Conservation (phyloP, 2,329 filamentous ascomycete genomes). For the Dactylellina drechsleri region DNA sequence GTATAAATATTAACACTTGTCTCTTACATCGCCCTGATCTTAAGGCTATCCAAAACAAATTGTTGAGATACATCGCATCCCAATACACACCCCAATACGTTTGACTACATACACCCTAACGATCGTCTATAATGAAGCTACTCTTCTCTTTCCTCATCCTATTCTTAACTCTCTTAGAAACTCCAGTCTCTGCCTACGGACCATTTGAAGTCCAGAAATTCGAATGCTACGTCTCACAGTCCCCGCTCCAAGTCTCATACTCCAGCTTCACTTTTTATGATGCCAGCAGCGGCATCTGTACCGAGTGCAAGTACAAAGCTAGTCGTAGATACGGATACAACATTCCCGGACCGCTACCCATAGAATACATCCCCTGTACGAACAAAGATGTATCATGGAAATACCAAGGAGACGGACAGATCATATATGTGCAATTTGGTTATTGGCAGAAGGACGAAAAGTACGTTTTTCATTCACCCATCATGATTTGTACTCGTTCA, state of each 20-base stretch:
- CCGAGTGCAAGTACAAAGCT: conserved; percentile 39
- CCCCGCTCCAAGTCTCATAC: conserved; percentile 31
- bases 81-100: too few relatives aligned
- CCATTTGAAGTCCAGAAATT: conserved; percentile 40
- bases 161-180: conserved; percentile 8
- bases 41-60: too few relatives aligned
- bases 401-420: conserved; percentile 25
- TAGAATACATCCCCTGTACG: conserved; percentile 17
- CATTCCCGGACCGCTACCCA: conserved; percentile 16
- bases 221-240: conserved; percentile 47
- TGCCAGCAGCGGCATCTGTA: conserved; percentile 16
- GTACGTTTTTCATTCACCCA: conserved; percentile 3
- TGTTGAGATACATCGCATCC: too few relatives aligned
- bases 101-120: too few relatives aligned
- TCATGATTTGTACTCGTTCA: not conserved
- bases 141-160: conserved; percentile 4
- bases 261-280: conserved; percentile 47
- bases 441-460: conserved; percentile 22
- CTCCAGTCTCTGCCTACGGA: conserved; percentile 21
- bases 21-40: too few relatives aligned
- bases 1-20: too few relatives aligned
- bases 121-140: conserved; percentile 5
- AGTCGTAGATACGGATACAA: conserved; percentile 13
- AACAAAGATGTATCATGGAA: conserved; percentile 47
- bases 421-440: conserved; percentile 44